A percentile compares a stretch with the other conserved stretches of the same genome.
These are phyloP conservation scores for Geotrichum histeridarum DNA, from an alignment of 1,139 yeast species.

Conservation along the genomic window DNA sequence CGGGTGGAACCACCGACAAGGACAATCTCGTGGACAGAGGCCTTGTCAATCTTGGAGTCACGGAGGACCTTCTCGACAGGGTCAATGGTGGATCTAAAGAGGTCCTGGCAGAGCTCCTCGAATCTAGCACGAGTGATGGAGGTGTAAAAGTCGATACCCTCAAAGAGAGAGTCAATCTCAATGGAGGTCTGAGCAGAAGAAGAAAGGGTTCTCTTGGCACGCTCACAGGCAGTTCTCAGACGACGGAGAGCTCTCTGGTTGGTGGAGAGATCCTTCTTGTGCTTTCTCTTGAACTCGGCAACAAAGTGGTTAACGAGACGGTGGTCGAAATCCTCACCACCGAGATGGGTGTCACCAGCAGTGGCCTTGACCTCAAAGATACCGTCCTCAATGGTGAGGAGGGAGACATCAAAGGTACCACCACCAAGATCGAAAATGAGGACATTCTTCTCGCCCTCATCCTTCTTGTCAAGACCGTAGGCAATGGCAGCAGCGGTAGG, in stretches of 20 bases:
- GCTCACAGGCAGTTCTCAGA: slow-evolving; percentile 98
- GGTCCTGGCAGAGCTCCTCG: slow-evolving; percentile 93
- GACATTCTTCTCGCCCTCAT: slow-evolving; percentile 78
- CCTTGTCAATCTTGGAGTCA: slow-evolving; percentile 89
- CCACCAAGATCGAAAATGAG: slow-evolving; percentile 96
- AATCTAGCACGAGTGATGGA: slow-evolving; percentile 98
- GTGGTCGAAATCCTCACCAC: slow-evolving; percentile 99
- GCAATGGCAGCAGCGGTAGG: slow-evolving; percentile 98
- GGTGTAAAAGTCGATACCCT: slow-evolving; percentile 95
- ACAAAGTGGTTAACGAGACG: slow-evolving; percentile 91
- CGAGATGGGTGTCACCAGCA: slow-evolving; percentile 99
- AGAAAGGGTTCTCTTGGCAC: slow-evolving; percentile 98
- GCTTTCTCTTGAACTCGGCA: slow-evolving; percentile 94
- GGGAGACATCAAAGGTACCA: slow-evolving; percentile 98
- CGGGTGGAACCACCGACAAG: slow-evolving; percentile 99
- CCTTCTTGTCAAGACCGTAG: slow-evolving; percentile 92
- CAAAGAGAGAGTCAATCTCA: slow-evolving; percentile 94
- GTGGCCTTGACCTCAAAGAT: slow-evolving; percentile 99
- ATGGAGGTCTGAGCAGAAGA: slow-evolving; percentile 94
- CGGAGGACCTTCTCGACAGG: slow-evolving; percentile 98
- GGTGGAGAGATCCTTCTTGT: slow-evolving; percentile 83
- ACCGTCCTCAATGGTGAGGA: slow-evolving; percentile 96
- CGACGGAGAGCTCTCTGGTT: slow-evolving; percentile 97
- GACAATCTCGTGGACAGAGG: slow-evolving; percentile 90
- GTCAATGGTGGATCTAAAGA: slow-evolving; percentile 92